Conservation (phyloP, 1,139 yeast genomes). For the Suhomyces bokatorum region DNA sequence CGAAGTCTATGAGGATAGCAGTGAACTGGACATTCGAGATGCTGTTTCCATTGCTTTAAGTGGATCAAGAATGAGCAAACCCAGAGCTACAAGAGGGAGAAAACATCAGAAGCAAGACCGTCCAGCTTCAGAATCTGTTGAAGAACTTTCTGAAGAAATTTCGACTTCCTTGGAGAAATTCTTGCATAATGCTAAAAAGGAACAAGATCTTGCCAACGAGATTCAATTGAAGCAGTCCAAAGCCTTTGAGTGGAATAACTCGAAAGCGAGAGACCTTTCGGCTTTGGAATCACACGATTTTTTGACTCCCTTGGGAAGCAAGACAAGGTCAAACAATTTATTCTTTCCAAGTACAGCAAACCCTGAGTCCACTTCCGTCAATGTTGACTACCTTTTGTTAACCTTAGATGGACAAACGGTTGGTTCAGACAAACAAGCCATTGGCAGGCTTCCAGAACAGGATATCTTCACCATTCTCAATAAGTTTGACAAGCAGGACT, state of each 20-base stretch:
- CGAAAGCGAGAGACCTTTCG: conserved; percentile 35
- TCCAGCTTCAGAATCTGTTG: neutral
- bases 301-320: conserved; percentile 38
- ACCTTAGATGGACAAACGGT: conserved; percentile 45
- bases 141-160: conserved; percentile 1
- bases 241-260: conserved; percentile 56
- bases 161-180: conserved; percentile 33
- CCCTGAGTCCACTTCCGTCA: neutral
- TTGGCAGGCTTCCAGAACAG: conserved; percentile 39
- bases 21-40: conserved; percentile 21
- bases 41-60: conserved; percentile 27
- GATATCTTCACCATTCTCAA: conserved; percentile 50
- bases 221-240: conserved; percentile 47
- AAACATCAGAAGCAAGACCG: neutral
- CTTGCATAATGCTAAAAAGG: conserved; percentile 44
- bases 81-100: conserved; percentile 1
- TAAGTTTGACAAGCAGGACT: conserved; percentile 35
- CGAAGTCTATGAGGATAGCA: conserved; percentile 12
- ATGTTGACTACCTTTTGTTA: conserved; percentile 45
- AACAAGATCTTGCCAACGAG: conserved; percentile 39
- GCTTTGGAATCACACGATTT: conserved; percentile 48
- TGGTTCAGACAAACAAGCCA: conserved; percentile 39
- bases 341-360: conserved; percentile 6
- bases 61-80: neutral
- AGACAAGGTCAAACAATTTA: conserved; percentile 1